A percentile compares a stretch with the other conserved stretches of the same genome.
phyloP scores from a whole-genome alignment of 495 filamentous ascomycete species.

The Trichoderma erinaceum region DNA sequence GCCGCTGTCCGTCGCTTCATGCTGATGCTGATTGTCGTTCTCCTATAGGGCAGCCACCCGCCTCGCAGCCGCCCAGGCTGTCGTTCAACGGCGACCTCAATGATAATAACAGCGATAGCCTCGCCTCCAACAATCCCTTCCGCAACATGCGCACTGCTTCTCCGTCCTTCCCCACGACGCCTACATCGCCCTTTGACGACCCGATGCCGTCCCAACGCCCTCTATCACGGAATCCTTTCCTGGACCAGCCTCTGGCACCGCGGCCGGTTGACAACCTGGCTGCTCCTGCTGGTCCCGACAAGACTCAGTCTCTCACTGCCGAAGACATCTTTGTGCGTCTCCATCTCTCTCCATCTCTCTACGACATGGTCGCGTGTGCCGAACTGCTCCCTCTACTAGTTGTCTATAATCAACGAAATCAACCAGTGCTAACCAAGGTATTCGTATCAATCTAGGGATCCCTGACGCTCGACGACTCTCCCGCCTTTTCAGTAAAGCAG shows the following conservation, averaged over 20 bases:
- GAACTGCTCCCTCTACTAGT: neutral
- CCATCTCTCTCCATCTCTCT: neutral
- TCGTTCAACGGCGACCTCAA: slow-evolving; percentile 37
- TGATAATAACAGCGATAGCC: slow-evolving; percentile 26
- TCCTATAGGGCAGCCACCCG: slow-evolving; percentile 14
- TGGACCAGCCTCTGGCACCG: slow-evolving; percentile 55
- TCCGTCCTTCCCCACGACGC: slow-evolving; percentile 31
- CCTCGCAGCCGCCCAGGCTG: slow-evolving; percentile 31
- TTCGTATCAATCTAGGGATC: slow-evolving; percentile 35
- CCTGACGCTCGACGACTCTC: slow-evolving; percentile 43
- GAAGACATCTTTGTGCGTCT: slow-evolving; percentile 85
- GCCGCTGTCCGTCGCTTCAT: slow-evolving; percentile 31
- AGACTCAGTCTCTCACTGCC: slow-evolving; percentile 52
- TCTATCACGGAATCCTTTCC: slow-evolving; percentile 84
- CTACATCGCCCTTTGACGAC: slow-evolving; percentile 47
- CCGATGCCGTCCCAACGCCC: slow-evolving; percentile 54
- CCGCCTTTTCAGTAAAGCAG: slow-evolving; percentile 26
- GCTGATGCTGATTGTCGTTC: slow-evolving; percentile 27
- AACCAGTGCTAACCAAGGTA: neutral
- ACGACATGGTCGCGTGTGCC: slow-evolving; percentile 1
- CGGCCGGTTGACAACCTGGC: slow-evolving; percentile 49
- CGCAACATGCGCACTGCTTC: slow-evolving; percentile 64
- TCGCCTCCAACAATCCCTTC: slow-evolving; percentile 97
- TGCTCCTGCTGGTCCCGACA: slow-evolving; percentile 30
- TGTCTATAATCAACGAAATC: slow-evolving; percentile 16